phyloP scores from a whole-genome alignment of 768 basidiomycete genomes.

The Gloeostereum incarnatum region DNA sequence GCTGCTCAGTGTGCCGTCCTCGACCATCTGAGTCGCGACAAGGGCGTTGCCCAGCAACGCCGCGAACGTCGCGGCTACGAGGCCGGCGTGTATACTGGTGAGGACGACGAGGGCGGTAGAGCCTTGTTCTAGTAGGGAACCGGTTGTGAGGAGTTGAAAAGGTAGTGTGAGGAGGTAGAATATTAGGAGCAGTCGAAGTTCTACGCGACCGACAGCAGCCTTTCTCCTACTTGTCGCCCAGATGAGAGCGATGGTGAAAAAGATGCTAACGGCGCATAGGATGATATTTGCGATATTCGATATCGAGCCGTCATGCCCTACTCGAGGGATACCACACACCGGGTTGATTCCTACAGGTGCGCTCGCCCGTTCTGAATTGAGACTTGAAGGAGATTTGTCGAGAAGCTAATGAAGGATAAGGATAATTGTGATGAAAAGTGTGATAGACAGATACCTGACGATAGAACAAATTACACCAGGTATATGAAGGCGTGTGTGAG shows the following conservation, averaged over 20 bases:
- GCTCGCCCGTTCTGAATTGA: constrained; percentile 30
- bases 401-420: constrained; percentile 26
- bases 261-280: constrained; percentile 63
- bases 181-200: constrained; percentile 57
- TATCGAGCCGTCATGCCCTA: constrained; percentile 47
- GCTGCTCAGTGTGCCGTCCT: constrained; percentile 76
- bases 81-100: constrained; percentile 60
- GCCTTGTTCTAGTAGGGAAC: constrained; percentile 73
- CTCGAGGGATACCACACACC: constrained; percentile 64
- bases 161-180: constrained; percentile 66
- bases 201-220: constrained; percentile 85
- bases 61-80: constrained; percentile 77
- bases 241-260: constrained; percentile 51
- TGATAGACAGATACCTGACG: constrained; percentile 49
- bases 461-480: constrained; percentile 95
- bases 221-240: constrained; percentile 51
- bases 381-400: constrained; percentile 22
- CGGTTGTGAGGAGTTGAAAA: constrained; percentile 76
- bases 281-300: constrained; percentile 87
- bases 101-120: constrained; percentile 58
- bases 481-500: constrained; percentile 63
- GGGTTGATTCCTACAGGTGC: constrained; percentile 84
- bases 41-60: constrained; percentile 64
- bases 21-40: constrained; percentile 84
- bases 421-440: constrained; percentile 18